A percentile compares a stretch with the other conserved stretches of the same genome.
Evolutionary conservation across 108 stramenopile genomes (phyloP).

Genomic region (Nitzschia putrida): DNA sequence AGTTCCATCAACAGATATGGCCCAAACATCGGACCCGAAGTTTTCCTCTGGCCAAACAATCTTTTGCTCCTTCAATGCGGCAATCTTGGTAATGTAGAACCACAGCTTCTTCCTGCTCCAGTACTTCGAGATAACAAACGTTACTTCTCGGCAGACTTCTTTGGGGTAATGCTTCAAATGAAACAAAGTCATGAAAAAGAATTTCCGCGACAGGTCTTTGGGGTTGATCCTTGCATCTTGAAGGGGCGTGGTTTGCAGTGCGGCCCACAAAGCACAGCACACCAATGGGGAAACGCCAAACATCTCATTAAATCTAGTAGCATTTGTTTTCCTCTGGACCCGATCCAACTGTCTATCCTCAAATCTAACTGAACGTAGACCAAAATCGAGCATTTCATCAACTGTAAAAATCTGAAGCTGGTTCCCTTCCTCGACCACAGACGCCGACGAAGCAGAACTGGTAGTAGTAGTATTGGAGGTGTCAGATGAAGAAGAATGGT

Average conservation of each 20-base stretch:
- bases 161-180: conserved; percentile 13
- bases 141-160: conserved; percentile 1
- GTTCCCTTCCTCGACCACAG: neutral
- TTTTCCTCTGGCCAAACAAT: conserved; percentile 30
- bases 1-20: conserved; percentile 23
- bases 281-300: neutral
- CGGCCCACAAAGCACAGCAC: neutral
- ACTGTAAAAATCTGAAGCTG: neutral
- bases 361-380: neutral
- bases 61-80: conserved; percentile 15
- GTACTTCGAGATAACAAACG: neutral
- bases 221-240: neutral
- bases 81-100: neutral
- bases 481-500: too few species aligned
- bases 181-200: conserved; percentile 13
- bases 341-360: neutral
- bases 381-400: neutral
- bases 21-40: neutral
- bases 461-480: too few species aligned
- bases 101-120: conserved; percentile 12
- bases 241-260: neutral
- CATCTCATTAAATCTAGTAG: neutral
- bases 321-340: neutral
- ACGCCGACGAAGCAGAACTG: too few species aligned
- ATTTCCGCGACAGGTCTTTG: neutral